These are phyloP conservation scores for Fusarium acutatum DNA, from an alignment of 2,329 filamentous ascomycete species.

Conservation along the genomic window DNA sequence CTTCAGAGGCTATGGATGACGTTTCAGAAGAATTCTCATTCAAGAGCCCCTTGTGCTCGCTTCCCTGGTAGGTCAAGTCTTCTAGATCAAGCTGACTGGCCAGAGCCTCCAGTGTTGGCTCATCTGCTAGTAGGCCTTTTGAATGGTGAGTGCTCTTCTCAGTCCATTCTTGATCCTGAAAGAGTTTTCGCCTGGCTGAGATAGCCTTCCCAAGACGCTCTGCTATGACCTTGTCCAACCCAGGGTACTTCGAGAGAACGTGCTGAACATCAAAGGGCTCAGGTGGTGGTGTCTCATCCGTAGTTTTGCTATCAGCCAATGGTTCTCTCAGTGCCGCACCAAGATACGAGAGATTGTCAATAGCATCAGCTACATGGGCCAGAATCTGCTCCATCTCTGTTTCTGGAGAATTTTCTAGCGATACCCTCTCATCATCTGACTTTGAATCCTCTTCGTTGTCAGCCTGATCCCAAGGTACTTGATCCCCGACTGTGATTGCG, in stretches of 20 bases:
- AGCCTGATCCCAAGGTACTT: background rate
- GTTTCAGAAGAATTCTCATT: too few relatives aligned
- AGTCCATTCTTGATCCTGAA: background rate
- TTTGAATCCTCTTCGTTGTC: background rate
- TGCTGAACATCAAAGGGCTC: background rate
- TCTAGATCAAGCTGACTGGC: too few relatives aligned
- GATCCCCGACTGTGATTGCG: background rate
- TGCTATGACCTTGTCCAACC: background rate
- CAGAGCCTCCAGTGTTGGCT: too few relatives aligned
- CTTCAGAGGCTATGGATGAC: rapidly evolving
- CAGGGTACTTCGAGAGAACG: background rate
- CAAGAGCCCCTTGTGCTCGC: rapidly evolving
- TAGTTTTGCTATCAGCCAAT: rapidly evolving
- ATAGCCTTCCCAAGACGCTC: background rate
- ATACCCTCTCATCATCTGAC: background rate
- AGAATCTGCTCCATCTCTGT: background rate
- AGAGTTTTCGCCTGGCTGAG: background rate
- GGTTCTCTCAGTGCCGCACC: background rate
- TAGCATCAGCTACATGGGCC: background rate
- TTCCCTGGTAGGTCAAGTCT: too few relatives aligned
- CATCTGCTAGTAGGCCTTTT: too few relatives aligned
- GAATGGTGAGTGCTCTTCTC: background rate
- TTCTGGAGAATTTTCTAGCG: background rate
- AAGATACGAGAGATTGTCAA: background rate
- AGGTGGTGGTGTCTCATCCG: background rate